Conservation (phyloP, 441 rosid genomes). For the Populus trichocarpa region DNA sequence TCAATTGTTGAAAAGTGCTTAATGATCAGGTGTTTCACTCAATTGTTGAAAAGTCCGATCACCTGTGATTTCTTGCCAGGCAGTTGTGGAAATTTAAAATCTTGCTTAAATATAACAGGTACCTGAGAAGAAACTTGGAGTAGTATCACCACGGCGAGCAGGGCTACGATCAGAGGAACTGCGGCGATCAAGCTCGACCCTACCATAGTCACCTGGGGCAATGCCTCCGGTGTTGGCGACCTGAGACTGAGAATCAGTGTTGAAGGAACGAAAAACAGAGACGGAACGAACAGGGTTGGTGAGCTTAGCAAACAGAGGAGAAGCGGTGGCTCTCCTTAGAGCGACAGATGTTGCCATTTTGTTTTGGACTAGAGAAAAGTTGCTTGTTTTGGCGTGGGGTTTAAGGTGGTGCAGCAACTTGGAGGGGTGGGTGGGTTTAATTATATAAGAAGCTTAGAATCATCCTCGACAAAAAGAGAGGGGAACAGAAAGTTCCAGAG, state of each 20-base stretch:
- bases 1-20: background rate
- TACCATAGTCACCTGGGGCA: background rate
- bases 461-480: background rate
- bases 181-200: background rate
- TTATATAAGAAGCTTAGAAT: background rate
- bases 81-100: too few species aligned
- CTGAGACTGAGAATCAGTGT: conserved; percentile 22
- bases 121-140: background rate
- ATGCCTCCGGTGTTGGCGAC: conserved; percentile 4
- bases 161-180: background rate
- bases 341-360: conserved; percentile 27
- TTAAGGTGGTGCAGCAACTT: background rate
- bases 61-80: too few species aligned
- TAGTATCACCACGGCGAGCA: conserved; percentile 3
- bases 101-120: too few species aligned
- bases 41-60: too few species aligned
- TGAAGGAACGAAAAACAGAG: conserved; percentile 29
- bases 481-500: conserved; percentile 19
- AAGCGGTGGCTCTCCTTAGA: conserved; percentile 14
- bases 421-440: too few species aligned
- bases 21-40: too few species aligned
- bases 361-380: too few species aligned
- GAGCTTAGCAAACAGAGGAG: conserved; percentile 21
- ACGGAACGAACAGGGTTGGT: conserved; percentile 1
- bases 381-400: background rate